Percentiles rank a stretch among this genome's conserved stretches.
These are phyloP conservation scores for Phaeosphaeriaceae sp. DNA, from an alignment of 2,329 filamentous ascomycete species.

Conservation along the genomic window DNA sequence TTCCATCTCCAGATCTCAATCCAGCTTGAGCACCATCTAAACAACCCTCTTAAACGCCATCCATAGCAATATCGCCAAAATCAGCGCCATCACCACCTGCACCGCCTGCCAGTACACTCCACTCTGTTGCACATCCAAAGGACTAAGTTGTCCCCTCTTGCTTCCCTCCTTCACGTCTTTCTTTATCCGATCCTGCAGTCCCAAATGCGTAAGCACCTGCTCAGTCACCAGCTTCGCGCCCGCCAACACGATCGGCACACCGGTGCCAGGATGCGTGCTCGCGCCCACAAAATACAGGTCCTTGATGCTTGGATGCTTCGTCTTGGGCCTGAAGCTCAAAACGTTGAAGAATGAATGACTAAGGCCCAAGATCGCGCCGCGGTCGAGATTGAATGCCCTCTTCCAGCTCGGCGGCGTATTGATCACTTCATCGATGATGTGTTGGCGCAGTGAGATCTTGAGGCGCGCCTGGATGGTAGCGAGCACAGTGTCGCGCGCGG, in stretches of 20 bases:
- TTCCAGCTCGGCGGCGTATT: constrained; percentile 73
- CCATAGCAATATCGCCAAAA: constrained; percentile 4
- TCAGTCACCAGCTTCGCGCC: constrained; percentile 69
- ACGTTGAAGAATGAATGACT: constrained; percentile 79
- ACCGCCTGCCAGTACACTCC: constrained; percentile 17
- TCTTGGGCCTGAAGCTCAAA: constrained; percentile 69
- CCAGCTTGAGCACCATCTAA: not conserved
- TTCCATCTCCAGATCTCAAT: not conserved
- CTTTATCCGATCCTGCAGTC: constrained; percentile 39
- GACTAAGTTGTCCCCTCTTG: constrained; percentile 4
- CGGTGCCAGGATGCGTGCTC: constrained; percentile 77
- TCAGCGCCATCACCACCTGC: constrained; percentile 20
- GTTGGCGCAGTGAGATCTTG: constrained; percentile 58
- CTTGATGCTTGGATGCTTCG: constrained; percentile 58
- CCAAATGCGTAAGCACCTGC: constrained; percentile 56
- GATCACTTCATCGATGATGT: constrained; percentile 67
- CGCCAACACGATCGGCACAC: constrained; percentile 75
- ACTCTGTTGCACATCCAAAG: constrained; percentile 26
- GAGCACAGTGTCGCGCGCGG: constrained; percentile 67
- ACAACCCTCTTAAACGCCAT: not conserved
- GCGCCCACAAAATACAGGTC: constrained; percentile 76
- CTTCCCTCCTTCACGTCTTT: constrained; percentile 39
- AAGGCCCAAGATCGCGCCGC: constrained; percentile 75
- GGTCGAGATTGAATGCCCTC: constrained; percentile 74
- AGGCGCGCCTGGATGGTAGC: constrained; percentile 67